Conservation (phyloP, 305 asterid species). For the Nicotiana rustica region DNA sequence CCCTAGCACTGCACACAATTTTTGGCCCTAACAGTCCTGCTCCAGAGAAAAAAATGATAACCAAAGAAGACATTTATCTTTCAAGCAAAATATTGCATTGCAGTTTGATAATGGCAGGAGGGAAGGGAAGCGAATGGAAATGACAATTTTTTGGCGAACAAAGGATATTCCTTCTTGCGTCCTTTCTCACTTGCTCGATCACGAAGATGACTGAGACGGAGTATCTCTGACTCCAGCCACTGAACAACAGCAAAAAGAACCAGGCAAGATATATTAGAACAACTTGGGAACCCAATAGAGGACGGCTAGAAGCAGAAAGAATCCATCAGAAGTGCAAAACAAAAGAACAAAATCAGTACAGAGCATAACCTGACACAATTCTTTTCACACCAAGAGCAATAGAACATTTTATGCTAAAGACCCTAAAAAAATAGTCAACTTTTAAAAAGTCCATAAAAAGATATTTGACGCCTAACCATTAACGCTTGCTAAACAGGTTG, state of each 20-base stretch:
- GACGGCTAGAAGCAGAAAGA: slow-evolving; percentile 5
- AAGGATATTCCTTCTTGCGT: slow-evolving; percentile 99
- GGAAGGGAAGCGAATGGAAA: slow-evolving; percentile 9
- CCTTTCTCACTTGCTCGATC: slow-evolving; percentile 99
- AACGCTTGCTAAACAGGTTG: not conserved
- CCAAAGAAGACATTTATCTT: not conserved
- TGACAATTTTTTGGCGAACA: slow-evolving; percentile 25
- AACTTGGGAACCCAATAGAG: not conserved
- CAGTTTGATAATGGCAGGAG: slow-evolving; percentile 25
- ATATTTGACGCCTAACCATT: not conserved
- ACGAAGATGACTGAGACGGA: slow-evolving; percentile 95
- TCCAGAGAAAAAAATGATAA: not conserved
- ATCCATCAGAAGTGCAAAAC: slow-evolving; percentile 23
- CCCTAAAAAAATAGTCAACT: slow-evolving; percentile 4
- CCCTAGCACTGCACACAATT: not conserved
- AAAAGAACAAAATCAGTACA: not conserved
- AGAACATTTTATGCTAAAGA: not conserved
- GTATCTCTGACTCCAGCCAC: slow-evolving; percentile 96
- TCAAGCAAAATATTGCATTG: slow-evolving; percentile 21
- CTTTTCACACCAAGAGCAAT: not conserved
- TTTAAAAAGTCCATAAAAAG: not conserved
- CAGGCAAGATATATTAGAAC: slow-evolving; percentile 27
- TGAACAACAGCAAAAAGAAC: slow-evolving; percentile 47
- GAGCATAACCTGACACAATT: slow-evolving; percentile 11
- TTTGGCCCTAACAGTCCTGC: slow-evolving; percentile 3